Base-by-base conservation (phyloP, 2,329 filamentous ascomycete species). In the Apiospora hydei region DNA sequence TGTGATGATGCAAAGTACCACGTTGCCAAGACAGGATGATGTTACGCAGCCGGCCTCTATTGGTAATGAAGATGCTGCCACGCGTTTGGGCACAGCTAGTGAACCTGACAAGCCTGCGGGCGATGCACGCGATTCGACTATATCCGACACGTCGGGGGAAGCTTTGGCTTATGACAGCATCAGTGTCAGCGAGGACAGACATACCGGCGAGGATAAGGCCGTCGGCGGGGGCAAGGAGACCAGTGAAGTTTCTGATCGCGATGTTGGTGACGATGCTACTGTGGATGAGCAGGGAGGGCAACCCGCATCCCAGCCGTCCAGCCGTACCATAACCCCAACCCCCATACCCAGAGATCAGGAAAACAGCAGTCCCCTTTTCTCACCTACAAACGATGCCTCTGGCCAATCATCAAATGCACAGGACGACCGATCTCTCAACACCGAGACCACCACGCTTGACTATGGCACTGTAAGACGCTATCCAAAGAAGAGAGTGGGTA, bases 401-500 rank as follows among this genome's bases (percentile, higher is more conserved):
- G 24, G n/a, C 3, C 30, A 64, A 30, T 14, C 57, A 3, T 61
- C 18, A 21, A 14, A 8, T 6, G 21, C 41, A 64, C 34, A 41
- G 8, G 16, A n/a, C 1, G 57, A 41, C 3, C 57, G 24, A 41
- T 14, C 18, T 16, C n/a, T 16, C 38, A 30, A 16, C 21, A 34
- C 10, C 21, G 34, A 41, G 34, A 18, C 6, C 57, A 18, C 10
- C 18, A 14, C 21, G 13, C 57, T 64, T n/a, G 57, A 64, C n/a
- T 72, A 73, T 38, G 70, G 73, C 38, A 77, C 76, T 6, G 72
- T 76, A 30, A 70, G 72, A 34, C 53, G 72, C 11, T 72, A 73
- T 21, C 75, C 72, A 4, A 70, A 68, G 26, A 73, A 72, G 46
- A 64, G 18, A 14, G 18, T 21, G 1, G 74, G 71, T 46, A 74